A percentile compares a stretch with the other conserved stretches of the same genome.
Evolutionary conservation across 345 rosid genomes (phyloP).

Genomic region (Geranium brycei): DNA sequence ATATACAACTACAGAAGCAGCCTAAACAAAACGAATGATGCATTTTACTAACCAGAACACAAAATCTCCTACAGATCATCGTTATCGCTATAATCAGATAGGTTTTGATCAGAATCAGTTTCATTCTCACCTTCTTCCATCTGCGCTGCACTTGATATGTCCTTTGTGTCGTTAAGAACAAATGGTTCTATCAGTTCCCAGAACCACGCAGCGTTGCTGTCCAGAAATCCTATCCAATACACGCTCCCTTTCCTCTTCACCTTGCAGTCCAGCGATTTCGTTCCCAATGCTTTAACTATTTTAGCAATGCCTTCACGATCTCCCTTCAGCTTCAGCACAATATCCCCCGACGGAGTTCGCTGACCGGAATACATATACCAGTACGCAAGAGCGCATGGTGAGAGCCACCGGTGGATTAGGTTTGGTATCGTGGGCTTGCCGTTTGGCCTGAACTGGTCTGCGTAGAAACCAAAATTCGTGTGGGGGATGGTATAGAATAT

Average conservation of each 20-base stretch:
- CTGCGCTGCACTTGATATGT: conserved; percentile 11
- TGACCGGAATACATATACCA: conserved; percentile 79
- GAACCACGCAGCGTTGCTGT: conserved; percentile 41
- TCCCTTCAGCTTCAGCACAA: conserved; percentile 63
- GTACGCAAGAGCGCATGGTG: conserved; percentile 57
- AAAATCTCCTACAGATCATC: neutral
- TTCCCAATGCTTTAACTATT: conserved; percentile 43
- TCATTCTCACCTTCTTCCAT: neutral
- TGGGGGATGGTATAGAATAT: conserved; percentile 43
- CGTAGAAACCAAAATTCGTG: conserved; percentile 57
- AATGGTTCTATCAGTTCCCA: conserved; percentile 63
- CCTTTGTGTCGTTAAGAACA: conserved; percentile 41
- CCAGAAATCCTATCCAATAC: conserved; percentile 72
- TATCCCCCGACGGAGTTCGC: conserved; percentile 43
- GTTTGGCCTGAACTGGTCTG: conserved; percentile 58
- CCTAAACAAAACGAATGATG: neutral
- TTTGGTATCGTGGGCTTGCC: conserved; percentile 55
- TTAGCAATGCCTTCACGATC: conserved; percentile 38
- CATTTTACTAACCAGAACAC: neutral
- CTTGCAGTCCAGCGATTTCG: conserved; percentile 47
- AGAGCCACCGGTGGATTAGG: conserved; percentile 78
- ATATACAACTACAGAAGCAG: neutral
- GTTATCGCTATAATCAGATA: neutral
- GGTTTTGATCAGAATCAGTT: neutral
- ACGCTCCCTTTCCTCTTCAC: conserved; percentile 67